Evolutionary conservation across 768 basidiomycete genomes (phyloP), one percentile per base, ranked within the genome.

Genomic region (Macrolepiota fuliginosa): DNA sequence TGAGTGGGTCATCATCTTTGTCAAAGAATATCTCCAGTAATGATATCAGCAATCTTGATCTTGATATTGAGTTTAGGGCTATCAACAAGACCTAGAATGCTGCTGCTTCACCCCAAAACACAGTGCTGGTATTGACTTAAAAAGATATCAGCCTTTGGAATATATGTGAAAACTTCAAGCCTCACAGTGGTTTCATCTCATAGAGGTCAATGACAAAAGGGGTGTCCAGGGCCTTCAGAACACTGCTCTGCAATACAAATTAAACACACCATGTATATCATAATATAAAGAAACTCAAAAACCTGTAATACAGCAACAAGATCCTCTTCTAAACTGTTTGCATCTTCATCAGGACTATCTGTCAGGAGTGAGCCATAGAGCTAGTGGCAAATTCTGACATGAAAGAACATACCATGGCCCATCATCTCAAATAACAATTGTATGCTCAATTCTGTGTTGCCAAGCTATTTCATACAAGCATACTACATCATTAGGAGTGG

Each of bases 351-450:
- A 11, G 68, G 71, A 54, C 67, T 58, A 65, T 76, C 79, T 82
- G 52, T 6, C 36, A 61, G 42, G 29, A 12, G 49, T 52, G 13
- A 63, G 63, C 12, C 55, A 54, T 52, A 37, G 54, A 54, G 46
- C 49, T n/a, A 12, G 56, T 10, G 13, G 22, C 50, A 19, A 54
- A 56, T 32, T 54, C 39, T 4, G 57, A 63, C 45, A 22, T 32
- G 35, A 19, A 19, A 55, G 39, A 25, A 70, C 80, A 61, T 55
- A 91, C 94, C 89, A 66, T 90, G 85, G 10, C 85, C 85, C 59
- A 96, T 75, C 85, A 96, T 89, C 72, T 96, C 93, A 11, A 96
- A 69, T 58, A 95, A 71, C n/a, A 96, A 72, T 64, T 79, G 83
- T 53, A 94, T 83, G 46, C 88, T 88, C 15, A 88, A 78, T 61